Evolutionary conservation across 2,329 filamentous ascomycete genomes (phyloP).

Genomic region (Microdochium trichocladiopsis): DNA sequence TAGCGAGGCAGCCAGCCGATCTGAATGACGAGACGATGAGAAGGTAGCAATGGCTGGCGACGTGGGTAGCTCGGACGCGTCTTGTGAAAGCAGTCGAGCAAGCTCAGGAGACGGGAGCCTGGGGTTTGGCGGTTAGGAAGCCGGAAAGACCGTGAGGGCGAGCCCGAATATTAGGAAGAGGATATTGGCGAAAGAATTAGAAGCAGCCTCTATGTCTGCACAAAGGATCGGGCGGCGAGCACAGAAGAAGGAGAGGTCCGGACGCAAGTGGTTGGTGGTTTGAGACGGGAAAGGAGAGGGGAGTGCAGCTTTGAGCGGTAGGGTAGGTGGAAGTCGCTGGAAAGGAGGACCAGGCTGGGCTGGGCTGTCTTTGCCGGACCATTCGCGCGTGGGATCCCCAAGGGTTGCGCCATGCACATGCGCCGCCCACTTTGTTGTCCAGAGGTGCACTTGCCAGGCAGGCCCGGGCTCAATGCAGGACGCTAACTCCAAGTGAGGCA

Average conservation of each 20-base stretch:
- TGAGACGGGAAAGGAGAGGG: not conserved
- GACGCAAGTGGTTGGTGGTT: not conserved
- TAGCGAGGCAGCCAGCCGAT: too few species aligned
- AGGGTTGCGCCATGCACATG: too few species aligned
- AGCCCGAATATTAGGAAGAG: not conserved
- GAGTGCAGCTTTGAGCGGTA: not conserved
- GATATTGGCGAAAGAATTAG: not conserved
- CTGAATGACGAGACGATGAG: too few species aligned
- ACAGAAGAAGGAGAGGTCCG: not conserved
- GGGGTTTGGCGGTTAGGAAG: not conserved
- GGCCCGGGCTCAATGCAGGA: too few species aligned
- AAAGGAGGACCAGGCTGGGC: too few species aligned
- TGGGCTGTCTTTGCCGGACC: too few species aligned
- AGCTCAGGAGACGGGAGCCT: not conserved
- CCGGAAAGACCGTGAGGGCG: not conserved
- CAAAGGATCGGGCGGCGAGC: not conserved
- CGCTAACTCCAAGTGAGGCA: too few species aligned
- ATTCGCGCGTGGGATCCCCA: too few species aligned
- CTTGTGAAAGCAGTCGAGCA: not conserved
- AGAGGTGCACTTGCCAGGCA: too few species aligned
- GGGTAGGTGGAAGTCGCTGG: not conserved
- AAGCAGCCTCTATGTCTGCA: not conserved
- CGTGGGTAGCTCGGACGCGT: not conserved
- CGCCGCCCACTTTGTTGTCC: too few species aligned
- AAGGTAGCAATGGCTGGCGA: too few species aligned